A percentile compares a stretch with the other conserved stretches of the same genome.
These are phyloP conservation scores for Scheffersomyces segobiensis DNA, from an alignment of 1,139 yeast genomes.

Conservation along the genomic window DNA sequence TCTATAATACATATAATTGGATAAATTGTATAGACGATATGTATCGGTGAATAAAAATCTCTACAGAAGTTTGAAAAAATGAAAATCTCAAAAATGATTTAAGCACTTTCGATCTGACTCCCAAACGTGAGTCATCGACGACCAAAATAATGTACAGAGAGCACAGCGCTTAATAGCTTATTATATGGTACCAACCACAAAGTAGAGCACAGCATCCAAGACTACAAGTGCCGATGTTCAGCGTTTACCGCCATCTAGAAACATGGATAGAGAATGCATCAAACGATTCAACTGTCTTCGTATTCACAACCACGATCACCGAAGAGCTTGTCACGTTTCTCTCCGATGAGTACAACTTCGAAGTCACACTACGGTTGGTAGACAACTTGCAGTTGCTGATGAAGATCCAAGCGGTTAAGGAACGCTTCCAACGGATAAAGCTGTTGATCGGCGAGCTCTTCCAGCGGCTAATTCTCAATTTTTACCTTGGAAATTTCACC, in stretches of 20 bases:
- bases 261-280: neutral
- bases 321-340: conserved; percentile 16
- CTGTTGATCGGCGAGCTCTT: conserved; percentile 24
- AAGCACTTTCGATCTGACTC: neutral
- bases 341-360: conserved; percentile 38
- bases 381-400: conserved; percentile 37
- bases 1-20: neutral
- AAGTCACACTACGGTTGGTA: conserved; percentile 33
- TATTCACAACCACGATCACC: conserved; percentile 20
- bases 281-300: neutral
- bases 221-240: neutral
- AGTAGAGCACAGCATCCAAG: neutral
- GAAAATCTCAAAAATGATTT: neutral
- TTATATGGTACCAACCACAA: neutral
- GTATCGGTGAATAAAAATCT: no score
- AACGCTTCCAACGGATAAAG: conserved; percentile 15
- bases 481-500: conserved; percentile 9
- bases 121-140: neutral
- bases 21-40: neutral
- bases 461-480: conserved; percentile 26
- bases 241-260: neutral
- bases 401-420: conserved; percentile 30
- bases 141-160: neutral
- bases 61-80: neutral
- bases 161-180: neutral